Evolutionary conservation across 163 green algal genomes (phyloP).

Genomic region (Prototheca wickerhamii): DNA sequence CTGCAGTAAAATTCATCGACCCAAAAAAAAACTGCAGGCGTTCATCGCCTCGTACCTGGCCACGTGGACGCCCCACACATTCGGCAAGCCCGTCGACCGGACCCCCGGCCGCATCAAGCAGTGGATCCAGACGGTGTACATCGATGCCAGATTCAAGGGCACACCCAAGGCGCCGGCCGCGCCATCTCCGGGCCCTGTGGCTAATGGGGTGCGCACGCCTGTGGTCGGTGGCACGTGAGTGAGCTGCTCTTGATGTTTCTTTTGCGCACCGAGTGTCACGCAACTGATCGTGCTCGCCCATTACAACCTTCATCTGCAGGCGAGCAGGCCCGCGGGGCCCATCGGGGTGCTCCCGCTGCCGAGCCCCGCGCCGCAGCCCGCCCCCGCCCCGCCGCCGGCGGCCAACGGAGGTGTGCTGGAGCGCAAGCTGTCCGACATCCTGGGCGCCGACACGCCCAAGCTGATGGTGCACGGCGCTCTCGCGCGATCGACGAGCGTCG

Average conservation of each 20-base stretch:
- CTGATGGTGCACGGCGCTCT: constrained; percentile 9
- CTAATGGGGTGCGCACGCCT: no score
- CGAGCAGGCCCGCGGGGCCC: no score
- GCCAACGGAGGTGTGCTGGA: neutral
- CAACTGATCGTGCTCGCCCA: no score
- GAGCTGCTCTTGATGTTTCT: no score
- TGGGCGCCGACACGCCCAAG: constrained; percentile 16
- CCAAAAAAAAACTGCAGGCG: constrained; percentile 11
- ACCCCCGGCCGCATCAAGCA: constrained; percentile 26
- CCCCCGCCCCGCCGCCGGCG: no score
- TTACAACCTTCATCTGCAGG: no score
- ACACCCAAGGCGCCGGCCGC: neutral
- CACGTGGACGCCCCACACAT: constrained; percentile 35
- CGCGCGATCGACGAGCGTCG: neutral
- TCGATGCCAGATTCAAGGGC: constrained; percentile 7
- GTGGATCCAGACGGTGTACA: constrained; percentile 47
- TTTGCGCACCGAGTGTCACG: no score
- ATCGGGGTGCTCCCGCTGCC: no score
- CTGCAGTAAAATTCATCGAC: neutral
- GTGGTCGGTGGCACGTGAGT: no score
- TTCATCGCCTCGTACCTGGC: constrained; percentile 38
- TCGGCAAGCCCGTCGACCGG: constrained; percentile 40
- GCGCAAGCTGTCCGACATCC: constrained; percentile 12
- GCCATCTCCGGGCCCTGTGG: no score
- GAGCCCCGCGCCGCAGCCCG: neutral